Percentiles rank a stretch among this genome's conserved stretches.
Evolutionary conservation across 805 yeast species (phyloP).

Genomic region (Danielia oregonensis): DNA sequence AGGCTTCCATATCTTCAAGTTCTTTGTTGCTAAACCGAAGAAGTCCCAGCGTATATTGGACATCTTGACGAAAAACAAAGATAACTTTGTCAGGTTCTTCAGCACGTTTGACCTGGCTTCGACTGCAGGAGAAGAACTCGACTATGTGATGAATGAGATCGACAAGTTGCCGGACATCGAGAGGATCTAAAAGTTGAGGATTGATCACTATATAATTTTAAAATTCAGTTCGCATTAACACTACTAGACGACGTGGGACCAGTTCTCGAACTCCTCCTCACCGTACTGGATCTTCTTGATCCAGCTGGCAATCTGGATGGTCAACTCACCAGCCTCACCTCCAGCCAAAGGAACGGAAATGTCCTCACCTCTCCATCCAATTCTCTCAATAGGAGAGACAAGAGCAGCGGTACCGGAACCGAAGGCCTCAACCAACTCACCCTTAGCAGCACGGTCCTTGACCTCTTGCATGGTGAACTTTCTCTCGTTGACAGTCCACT

Average conservation of each 20-base stretch:
- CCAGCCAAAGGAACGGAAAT: slow-evolving; percentile 76
- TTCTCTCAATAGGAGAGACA: slow-evolving; percentile 87
- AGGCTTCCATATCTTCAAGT: slow-evolving; percentile 90
- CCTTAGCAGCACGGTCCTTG: slow-evolving; percentile 68
- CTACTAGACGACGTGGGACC: slow-evolving; percentile 42
- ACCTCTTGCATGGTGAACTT: slow-evolving; percentile 79
- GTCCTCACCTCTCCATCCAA: slow-evolving; percentile 72
- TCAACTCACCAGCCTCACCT: slow-evolving; percentile 81
- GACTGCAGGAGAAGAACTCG: slow-evolving; percentile 78
- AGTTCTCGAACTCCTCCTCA: slow-evolving; percentile 55
- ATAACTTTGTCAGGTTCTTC: slow-evolving; percentile 67
- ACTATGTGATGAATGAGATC: slow-evolving; percentile 73
- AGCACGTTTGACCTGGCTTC: slow-evolving; percentile 57
- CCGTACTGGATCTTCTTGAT: slow-evolving; percentile 90
- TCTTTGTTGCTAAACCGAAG: slow-evolving; percentile 94
- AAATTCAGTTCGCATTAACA: too few species aligned
- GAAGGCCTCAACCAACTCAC: slow-evolving; percentile 88
- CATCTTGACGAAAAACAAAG: slow-evolving; percentile 78
- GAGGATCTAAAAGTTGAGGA: slow-evolving; percentile 11
- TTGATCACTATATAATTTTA: neutral
- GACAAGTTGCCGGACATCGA: slow-evolving; percentile 63
- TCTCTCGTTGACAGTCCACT: slow-evolving; percentile 86
- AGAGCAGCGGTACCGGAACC: slow-evolving; percentile 98
- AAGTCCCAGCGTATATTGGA: slow-evolving; percentile 78
- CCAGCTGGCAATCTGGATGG: slow-evolving; percentile 79